Conservation (phyloP, 495 filamentous ascomycete genomes). For the Pseudomonodictys pantanalensis region DNA sequence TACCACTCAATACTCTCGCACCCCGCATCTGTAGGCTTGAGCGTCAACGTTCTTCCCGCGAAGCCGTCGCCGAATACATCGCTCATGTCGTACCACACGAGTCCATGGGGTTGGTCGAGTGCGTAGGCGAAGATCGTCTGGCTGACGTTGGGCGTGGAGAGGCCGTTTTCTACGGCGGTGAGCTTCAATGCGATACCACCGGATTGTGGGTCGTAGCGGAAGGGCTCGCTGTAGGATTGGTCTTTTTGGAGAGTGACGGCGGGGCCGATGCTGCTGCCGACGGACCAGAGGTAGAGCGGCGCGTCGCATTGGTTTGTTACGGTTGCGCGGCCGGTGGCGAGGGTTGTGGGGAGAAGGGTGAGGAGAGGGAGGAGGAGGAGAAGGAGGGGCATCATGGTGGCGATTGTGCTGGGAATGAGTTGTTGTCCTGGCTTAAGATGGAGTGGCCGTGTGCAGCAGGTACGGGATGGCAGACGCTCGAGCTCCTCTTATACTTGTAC, state of each 20-base stretch:
- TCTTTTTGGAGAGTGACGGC: constrained; percentile 41
- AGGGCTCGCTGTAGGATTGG: not conserved
- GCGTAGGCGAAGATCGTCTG: constrained; percentile 57
- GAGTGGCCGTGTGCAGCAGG: too few species aligned
- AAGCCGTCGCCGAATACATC: constrained; percentile 57
- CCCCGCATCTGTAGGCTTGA: constrained; percentile 36
- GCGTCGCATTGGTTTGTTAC: constrained; percentile 52
- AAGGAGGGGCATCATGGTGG: not conserved
- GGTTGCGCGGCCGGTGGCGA: constrained; percentile 50
- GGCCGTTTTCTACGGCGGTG: constrained; percentile 48
- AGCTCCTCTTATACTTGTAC: too few species aligned
- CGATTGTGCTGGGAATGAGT: not conserved
- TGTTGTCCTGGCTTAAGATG: too few species aligned
- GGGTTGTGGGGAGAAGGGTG: not conserved
- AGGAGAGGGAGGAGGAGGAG: not conserved
- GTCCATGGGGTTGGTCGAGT: constrained; percentile 47
- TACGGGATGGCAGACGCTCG: too few species aligned
- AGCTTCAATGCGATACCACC: constrained; percentile 57
- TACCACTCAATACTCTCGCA: constrained; percentile 48
- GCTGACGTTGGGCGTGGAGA: constrained; percentile 48
- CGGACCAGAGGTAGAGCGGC: constrained; percentile 56
- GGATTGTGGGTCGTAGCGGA: constrained; percentile 32
- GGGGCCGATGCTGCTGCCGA: constrained; percentile 44
- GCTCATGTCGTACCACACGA: constrained; percentile 58
- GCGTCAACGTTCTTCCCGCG: constrained; percentile 43